Base-by-base conservation (phyloP, 768 basidiomycete species). In the Hygrocybe punicea region DNA sequence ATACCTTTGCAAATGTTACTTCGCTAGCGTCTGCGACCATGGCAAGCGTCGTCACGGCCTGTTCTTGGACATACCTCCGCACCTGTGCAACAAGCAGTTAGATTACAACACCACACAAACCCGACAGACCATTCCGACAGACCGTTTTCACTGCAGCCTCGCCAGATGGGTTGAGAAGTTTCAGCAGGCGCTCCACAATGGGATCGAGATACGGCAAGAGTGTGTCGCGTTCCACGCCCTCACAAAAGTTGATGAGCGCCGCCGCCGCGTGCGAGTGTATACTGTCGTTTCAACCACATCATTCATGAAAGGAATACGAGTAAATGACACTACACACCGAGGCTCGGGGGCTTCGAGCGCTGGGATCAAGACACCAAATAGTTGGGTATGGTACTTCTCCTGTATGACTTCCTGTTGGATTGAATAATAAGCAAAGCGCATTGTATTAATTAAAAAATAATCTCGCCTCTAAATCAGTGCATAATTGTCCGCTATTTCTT, bases 1-100 rank as follows among this genome's bases (percentile, higher is more conserved):
- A 58, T 49, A 84, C 89, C 78, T 88, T 87, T 7, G 77, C 81
- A 67, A 95, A 94, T 2, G 84, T 87, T 1, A 72, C 73, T 70
- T 91, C 90, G 61, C 91, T 91, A 1, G 87, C 88, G 67, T 92
- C 88, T 0, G 92, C 91, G 1, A 94, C 88, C 85, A 93, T 93
- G 2, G 92, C 91, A 29, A 95, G 71, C 11, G 90, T 91, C 29
- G 90, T 93, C 53, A 96, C 84, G 0, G 87, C 89, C 65, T 93
- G 91, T 66, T 94, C 91, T 65, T 93, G 90, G 0, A 93, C 89
- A 61, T 91, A 93, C 39, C 86, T 70, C 52, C 65, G 67, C 0
- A 73, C 45, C 45, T 47, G 13, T 21, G 23, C 45, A 23, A 47
- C 6, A 47, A 23, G 73, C 16, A 75, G 75, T 47, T 6, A 47